phyloP scores from a whole-genome alignment of 2,329 filamentous ascomycete species.

The Neonectria punicea region DNA sequence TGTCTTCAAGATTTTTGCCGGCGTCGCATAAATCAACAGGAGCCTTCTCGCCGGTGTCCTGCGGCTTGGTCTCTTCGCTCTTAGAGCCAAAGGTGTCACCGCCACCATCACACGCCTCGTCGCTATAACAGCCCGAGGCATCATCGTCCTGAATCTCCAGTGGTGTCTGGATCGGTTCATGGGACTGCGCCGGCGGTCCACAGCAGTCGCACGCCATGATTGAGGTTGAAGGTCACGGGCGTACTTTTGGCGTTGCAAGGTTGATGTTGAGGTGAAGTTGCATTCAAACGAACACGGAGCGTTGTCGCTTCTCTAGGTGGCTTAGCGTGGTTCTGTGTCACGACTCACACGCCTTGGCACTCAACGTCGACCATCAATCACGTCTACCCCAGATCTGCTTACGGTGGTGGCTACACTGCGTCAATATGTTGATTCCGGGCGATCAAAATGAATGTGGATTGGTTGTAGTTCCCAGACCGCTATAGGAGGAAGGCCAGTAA shows the following conservation, averaged over 20 bases:
- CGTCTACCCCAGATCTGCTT: no score
- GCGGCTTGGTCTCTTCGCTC: not conserved
- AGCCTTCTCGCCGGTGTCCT: not conserved
- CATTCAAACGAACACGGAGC: not conserved
- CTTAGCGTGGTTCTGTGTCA: not conserved
- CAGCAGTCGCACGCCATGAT: conserved; percentile 34
- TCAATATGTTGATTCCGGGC: no score
- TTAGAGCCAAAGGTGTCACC: not conserved
- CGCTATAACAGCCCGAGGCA: conserved; percentile 8
- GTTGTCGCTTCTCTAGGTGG: not conserved
- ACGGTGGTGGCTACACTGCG: no score
- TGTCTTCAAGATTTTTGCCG: not conserved
- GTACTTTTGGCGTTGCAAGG: not conserved
- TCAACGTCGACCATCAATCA: not conserved
- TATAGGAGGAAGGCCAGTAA: no score
- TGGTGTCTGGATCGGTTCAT: not conserved
- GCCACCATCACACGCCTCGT: conserved; percentile 22
- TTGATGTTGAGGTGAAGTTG: not conserved
- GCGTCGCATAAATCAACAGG: conserved; percentile 10
- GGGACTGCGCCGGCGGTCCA: conserved; percentile 14
- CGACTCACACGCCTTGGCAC: not conserved
- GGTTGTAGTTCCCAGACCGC: no score
- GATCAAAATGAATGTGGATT: no score
- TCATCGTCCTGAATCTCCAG: not conserved
- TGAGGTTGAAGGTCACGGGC: not conserved